Conservation (phyloP, 495 filamentous ascomycete species). For the Xylona heveae region DNA sequence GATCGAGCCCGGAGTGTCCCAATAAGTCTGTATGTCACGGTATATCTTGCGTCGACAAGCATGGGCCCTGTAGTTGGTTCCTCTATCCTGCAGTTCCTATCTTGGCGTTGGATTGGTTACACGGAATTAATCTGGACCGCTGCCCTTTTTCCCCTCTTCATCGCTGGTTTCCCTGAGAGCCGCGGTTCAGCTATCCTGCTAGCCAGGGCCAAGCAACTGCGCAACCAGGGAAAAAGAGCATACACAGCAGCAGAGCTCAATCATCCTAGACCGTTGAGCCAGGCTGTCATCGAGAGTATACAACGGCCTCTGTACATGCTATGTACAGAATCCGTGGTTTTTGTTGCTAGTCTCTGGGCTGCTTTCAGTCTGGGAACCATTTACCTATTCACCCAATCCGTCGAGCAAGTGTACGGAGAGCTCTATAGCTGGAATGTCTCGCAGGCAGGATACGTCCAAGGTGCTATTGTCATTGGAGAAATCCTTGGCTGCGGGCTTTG, state of each 20-base stretch:
- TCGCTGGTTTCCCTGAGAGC: conserved; percentile 21
- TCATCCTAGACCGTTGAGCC: conserved; percentile 8
- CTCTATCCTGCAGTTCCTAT: conserved; percentile 17
- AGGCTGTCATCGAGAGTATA: conserved; percentile 12
- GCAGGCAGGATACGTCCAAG: conserved; percentile 18
- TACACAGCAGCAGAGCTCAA: conserved; percentile 21
- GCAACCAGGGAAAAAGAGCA: conserved; percentile 12
- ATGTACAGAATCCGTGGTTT: conserved; percentile 30
- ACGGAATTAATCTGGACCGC: conserved; percentile 25
- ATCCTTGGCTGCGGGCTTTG: no score
- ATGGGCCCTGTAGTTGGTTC: conserved; percentile 27
- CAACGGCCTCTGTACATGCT: conserved; percentile 23
- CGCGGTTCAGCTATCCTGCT: conserved; percentile 21
- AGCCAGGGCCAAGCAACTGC: conserved; percentile 14
- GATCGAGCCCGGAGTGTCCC: conserved; percentile 21
- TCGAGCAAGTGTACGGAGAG: conserved; percentile 19
- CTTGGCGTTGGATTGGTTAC: conserved; percentile 29
- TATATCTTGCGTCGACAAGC: conserved; percentile 20
- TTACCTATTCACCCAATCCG: conserved; percentile 26
- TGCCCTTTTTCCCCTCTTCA: conserved; percentile 17
- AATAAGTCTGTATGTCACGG: conserved; percentile 22
- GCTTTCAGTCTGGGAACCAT: conserved; percentile 29
- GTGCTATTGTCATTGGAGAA: no score
- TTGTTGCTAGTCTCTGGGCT: conserved; percentile 26
- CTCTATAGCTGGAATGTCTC: conserved; percentile 16